Base-by-base conservation (phyloP, 768 basidiomycete species). In the Rhodosporidiobolus odoratus region DNA sequence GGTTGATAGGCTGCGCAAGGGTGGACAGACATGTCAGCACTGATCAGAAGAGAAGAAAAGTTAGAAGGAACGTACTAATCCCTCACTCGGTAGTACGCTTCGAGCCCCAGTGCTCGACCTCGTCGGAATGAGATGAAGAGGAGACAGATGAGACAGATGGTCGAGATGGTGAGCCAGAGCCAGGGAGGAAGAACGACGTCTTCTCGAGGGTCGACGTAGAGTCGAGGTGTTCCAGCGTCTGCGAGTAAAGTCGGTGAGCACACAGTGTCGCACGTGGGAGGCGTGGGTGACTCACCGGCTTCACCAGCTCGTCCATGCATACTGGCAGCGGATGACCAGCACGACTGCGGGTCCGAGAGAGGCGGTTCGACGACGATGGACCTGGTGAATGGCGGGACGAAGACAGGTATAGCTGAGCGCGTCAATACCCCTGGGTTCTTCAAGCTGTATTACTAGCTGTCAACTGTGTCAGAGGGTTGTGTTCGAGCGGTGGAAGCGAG, bases 181-280 rank as follows among this genome's bases (percentile, higher is more conserved):
- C 68, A 68, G 0, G 69, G 64, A 2, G 65, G 34, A 7, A 72
- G 41, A 73, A 43, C 52, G 48, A 40, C 30, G 48, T 32, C 62
- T 19, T 23, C 60, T 25, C 43, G 65, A 32, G 53, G 75, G 72
- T 64, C 37, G 64, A 71, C 57, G 59, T 71, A 65, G 75, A 72
- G 15, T 75, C 50, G 19, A 21, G 40, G 27, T 7, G n/a, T n/a
- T 19, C 23, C 37, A 34, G 40, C 10, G 19, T 40, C 63, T n/a
- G 19, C 38, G 3, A 53, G 4, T 8, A 23, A 38, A 1, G 27
- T 13, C 34, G 27, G 2, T 21, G 8, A 17, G 15, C 48, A n/a
- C 12, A 7, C 23, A 50, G 5, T 12, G n/a, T 35, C 13, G 8
- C 4, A 37, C 30, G 23, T 30, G 40, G 25, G 30, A 9, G n/a